Base-by-base conservation (phyloP, 306 rosid species). In the Cucumis melo region DNA sequence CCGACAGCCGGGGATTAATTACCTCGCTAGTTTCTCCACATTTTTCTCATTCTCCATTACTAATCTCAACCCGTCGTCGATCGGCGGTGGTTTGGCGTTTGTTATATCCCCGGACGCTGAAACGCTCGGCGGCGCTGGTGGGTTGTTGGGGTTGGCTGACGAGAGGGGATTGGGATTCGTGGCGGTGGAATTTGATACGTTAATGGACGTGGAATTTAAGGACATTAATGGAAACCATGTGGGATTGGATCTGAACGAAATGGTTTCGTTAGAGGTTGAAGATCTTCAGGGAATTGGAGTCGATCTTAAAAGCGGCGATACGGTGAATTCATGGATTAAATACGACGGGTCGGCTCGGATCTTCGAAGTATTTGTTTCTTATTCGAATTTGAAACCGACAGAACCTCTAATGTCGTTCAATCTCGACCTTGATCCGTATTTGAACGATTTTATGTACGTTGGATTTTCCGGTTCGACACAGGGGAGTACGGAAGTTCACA, bases 401-500 rank as follows among this genome's bases (percentile, higher is more conserved):
- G 89, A 88, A 20, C 98, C 99, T 13, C 75, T 94, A 17, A 75
- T 94, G 78, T 79, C 93, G 2, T 74, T 82, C 82, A 79, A 29
- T 76, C 88, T 94, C 21, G 98, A 94, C 60, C 91, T 84, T 55
- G 93, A 83, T 75, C 86, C 59, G 85, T 92, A 78, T 54, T 86
- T 92, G 51, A 84, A 79, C 66, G 99, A 94, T 67, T 92, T 94
- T 38, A 92, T 92, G 98, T 94, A 89, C 38, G 99, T 94, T 68
- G 99, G 99, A 19, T 94, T 94, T 73, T 92, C 99, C 55, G 99
- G 88, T 58, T 92, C 99, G 12, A 94, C 99, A 6, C 99, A 94
- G 68, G 98, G 98, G 14, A 94, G 99, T 80, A 94, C 99, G 0
- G 99, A 94, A 87, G 77, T 79, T 56, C 99, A 94, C 82, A 87